Base-by-base conservation (phyloP, 2,329 filamentous ascomycete genomes). In the Clarireedia hainanense region DNA sequence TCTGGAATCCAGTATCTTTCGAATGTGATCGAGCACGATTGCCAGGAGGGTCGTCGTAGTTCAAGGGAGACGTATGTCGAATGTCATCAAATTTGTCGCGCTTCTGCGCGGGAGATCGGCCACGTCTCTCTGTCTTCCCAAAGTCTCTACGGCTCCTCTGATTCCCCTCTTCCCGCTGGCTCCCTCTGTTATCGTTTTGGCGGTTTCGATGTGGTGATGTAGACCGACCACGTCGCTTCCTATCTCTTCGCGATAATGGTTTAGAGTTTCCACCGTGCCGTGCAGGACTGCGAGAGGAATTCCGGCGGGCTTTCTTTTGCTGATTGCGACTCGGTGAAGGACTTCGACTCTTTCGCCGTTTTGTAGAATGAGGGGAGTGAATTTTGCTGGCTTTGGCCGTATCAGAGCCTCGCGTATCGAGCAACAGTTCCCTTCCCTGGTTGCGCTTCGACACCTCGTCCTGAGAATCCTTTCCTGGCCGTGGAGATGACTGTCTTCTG, bases 361-460 rank as follows among this genome's bases (percentile, higher is more conserved):
- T 70, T 37, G 52, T 60, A 54, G 64, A 64, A 55, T 67, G 66
- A 57, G 66, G 66, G 20, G 67, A 69, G 27, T 65, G 64, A 45
- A 64, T 60, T 10, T 58, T 59, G 36, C 51, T 64, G 55, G 65
- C 63, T 62, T 63, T 70, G 57, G 60, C 58, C 57, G 62, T 67
- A 47, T 67, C 67, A 24, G 68, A 65, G 57, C 66, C 65, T 66
- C 66, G 66, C 52, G 66, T 63, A 57, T 70, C 68, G 37, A 70
- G 57, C 36, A 55, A 40, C 55, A 70, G 55, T 58, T 70, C 68
- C 57, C 68, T 57, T 34, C 68, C 68, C 64, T 65, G 62, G 57
- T 70, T 70, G 39, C 67, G 60, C 55, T 70, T 68, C 20, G 67
- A 60, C 23, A 68, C 64, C 46, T 67, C 64, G 57, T 69, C 66